Evolutionary conservation across 345 rosid genomes (phyloP), one percentile per base, ranked within the genome.

Genomic region (Hibiscus tridactylites): DNA sequence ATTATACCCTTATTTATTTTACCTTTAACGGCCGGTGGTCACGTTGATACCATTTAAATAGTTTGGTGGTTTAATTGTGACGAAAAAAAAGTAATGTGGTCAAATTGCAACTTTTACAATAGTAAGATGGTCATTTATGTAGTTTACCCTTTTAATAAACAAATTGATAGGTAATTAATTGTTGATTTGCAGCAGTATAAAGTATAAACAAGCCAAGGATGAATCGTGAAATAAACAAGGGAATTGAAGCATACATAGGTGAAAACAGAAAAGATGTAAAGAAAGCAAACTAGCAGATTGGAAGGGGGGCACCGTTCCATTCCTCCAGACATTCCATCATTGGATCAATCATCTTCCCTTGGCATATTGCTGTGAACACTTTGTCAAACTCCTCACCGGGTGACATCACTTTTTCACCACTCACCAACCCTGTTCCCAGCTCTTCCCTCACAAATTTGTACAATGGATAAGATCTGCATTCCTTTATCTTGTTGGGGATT

Each of bases 371-470:
- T 0, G 85, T 75, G 65, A 90, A 90, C 17, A 90, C 91, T 77
- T 73, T 82, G 46, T 90, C 93, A 66, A 87, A 90, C 75, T 83
- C 93, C 75, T 90, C 93, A 2, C 96, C 93, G 0, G 96, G 93
- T 6, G 93, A 88, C 72, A 52, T 21, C 9, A 82, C 84, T 33
- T 81, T 84, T 73, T 88, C 93, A 1, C 96, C 96, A 0, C 89
- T 88, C 0, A 90, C 70, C 75, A 88, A 70, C 2, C 75, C 85
- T 0, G 89, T 81, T 8, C 85, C 83, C 4, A 90, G 71, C 78
- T 81, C 91, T 37, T 87, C 84, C 28, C 96, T 82, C 59, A 88
- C 83, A 7, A 91, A 84, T 78, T 75, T 87, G 82, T 88, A 91
- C 68, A 88, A 7, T 1, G 97, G 94, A 54, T 86, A 88, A 10